Base-by-base conservation (phyloP, 805 yeast genomes). In the Geotrichum ghanense region DNA sequence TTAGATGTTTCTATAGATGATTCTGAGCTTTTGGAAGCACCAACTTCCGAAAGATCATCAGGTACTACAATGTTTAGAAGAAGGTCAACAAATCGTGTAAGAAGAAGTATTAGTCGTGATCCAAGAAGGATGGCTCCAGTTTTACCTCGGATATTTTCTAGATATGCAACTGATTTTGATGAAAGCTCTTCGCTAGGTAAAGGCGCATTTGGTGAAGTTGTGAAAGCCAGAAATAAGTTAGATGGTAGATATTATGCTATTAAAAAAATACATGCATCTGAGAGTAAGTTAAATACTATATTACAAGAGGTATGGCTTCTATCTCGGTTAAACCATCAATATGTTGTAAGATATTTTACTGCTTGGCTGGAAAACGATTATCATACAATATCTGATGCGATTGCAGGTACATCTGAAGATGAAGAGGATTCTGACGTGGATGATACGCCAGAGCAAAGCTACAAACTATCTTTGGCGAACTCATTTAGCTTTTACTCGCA, bases 151-250 rank as follows among this genome's bases (percentile, higher is more conserved):
- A 22, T 39, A 12, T 39, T 20, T 48, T 87, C 95, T 0, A 71
- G 98, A 52, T 92, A 90, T 60, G 83, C 80, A 2, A 78, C 89
- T 51, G 99, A 92, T 60, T 92, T 94, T 63, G 98, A 92, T 62
- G 98, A 92, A 60, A 83, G 87, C 41, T 92, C 90, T 0, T 77
- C 81, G 19, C 66, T 92, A 6, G 99, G 99, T 1, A 78, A 80
- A 55, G 99, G 99, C 35, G 99, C 95, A 0, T 92, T 83, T 65
- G 99, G 99, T 3, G 97, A 92, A 62, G 99, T 92, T 6, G 96
- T 92, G n/a, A 89, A 90, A 58, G 97, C 92, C 0, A 71, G 98
- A 50, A 90, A 89, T 61, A 76, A 89, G 49, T 74, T 92, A 52
- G 99, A 92, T 60, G 97, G 98, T 19, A 74, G 96, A 14, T 85